Evolutionary conservation across 2,329 filamentous ascomycete species (phyloP).

Genomic region (Catunica adiposa): DNA sequence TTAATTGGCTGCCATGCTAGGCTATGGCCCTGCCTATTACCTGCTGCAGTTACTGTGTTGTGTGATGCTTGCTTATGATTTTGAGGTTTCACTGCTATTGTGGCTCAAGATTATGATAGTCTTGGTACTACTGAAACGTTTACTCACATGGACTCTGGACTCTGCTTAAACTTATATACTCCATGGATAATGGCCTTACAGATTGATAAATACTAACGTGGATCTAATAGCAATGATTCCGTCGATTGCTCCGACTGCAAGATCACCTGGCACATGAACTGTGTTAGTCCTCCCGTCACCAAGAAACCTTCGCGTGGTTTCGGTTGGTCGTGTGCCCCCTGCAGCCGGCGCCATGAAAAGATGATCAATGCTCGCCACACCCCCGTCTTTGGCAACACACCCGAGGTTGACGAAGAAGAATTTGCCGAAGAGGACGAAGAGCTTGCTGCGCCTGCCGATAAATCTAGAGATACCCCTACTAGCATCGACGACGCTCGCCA

Average conservation of each 20-base stretch:
- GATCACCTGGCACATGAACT: conserved; percentile 97
- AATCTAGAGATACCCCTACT: conserved; percentile 1
- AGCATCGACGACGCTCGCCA: conserved; percentile 38
- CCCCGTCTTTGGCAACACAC: conserved; percentile 38
- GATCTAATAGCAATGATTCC: conserved; percentile 56
- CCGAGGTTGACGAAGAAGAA: conserved; percentile 50
- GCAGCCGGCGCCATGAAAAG: conserved; percentile 86
- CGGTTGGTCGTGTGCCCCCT: conserved; percentile 93
- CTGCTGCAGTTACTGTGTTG: neutral
- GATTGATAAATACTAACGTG: neutral
- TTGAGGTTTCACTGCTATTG: neutral
- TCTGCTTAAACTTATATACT: too few relatives aligned
- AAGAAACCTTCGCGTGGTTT: conserved; percentile 97
- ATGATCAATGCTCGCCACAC: conserved; percentile 83
- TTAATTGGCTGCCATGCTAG: neutral
- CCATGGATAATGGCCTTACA: neutral
- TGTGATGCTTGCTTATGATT: neutral
- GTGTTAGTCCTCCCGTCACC: conserved; percentile 74
- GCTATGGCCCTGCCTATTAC: neutral
- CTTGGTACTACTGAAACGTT: too few relatives aligned
- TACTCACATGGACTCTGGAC: too few relatives aligned
- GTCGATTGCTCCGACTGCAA: conserved; percentile 93
- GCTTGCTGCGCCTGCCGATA: conserved; percentile 39
- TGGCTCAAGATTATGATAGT: neutral
- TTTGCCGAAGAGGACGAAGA: conserved; percentile 66